Evolutionary conservation across 2,329 filamentous ascomycete species (phyloP), one percentile per base, ranked within the genome.

Genomic region (Aspergillus sp.): DNA sequence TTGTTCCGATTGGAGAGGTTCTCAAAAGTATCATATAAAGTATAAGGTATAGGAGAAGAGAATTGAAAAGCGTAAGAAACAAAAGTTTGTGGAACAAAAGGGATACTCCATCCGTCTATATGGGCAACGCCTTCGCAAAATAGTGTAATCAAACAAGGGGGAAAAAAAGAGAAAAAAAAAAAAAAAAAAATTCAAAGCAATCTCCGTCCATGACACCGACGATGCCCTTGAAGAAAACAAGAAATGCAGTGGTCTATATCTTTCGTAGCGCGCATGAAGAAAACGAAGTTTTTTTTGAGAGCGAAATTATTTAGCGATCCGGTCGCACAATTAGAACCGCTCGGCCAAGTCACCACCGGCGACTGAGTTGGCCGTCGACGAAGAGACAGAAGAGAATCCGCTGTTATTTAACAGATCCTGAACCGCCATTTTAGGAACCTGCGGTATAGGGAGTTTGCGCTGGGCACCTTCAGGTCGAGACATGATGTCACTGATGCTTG

Each of bases 401-500:
- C 84, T 77, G 1, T 86, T 82, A 61, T 88, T 88, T 58, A 96
- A 79, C 56, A 97, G 82, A 68, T 97, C 93, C 67, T 93, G 89
- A 5, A 96, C 88, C 2, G 89, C 89, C 44, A 96, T 89, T 74
- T 95, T 95, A 55, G 91, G 91, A 3, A 93, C 85, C 76, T 93
- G 90, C 5, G 92, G 92, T 15, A 96, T 90, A 0, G 93, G 93
- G 17, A 98, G 81, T 76, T 98, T 98, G 67, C 93, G 83, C 77
- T 95, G 90, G 22, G 89, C 89, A 39, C 91, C 91, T 63, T 97
- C 93, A 1, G 91, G 85, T 65, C 89, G 88, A 70, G 89, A 91
- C 79, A 98, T 95, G 70, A 98, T 98, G 73, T 98, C 93, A 58
- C 88, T 90, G 67, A 98, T 88, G 40, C 91, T 89, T 57, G 96